Base-by-base conservation (phyloP, 108 stramenopile species). In the Pseudonitzschia multiseries region DNA sequence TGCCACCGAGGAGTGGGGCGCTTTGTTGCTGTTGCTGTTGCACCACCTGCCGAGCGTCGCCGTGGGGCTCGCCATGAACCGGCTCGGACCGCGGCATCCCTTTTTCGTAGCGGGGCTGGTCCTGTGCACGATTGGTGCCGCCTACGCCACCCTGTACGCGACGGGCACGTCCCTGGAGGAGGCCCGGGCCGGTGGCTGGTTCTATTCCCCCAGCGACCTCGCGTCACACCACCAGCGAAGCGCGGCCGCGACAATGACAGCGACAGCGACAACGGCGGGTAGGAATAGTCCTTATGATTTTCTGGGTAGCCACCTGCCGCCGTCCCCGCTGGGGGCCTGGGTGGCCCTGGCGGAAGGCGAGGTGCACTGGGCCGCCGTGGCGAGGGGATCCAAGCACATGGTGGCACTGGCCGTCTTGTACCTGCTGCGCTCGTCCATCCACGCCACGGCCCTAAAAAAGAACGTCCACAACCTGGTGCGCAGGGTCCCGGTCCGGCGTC, bases 401-500 rank as follows among this genome's bases (percentile, higher is more conserved):
- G 54, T 85, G 57, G 88, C 93, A 26, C 77, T 93, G 85, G 84
- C 80, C 8, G 66, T 91, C 40, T 79, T 93, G 52, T 91, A 91
- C 65, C 51, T 93, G 43, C 42, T 93, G 26, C 87, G 93, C 13
- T 87, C 77, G 44, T 89, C 88, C 14, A 60, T 93, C 14, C 89
- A 91, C 76, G 87, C 80, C 8, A 48, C 81, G 2, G 80, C 85
- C 15, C 64, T 91, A 14, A 86, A 79, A 42, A 87, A 87, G 67
- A 89, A 86, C 76, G 41, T 83, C 21, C 41, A 46, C 5, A 86
- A 81, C 42, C 42, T 86, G 21, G 73, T 80, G 43, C 71, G 82
- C 2, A 74, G 76, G 33, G 76, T 72, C 14, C 73, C 73, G 32
- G 36, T 51, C 8, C 36, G 36, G 50, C 61, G 21, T n/a, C n/a